These are phyloP conservation scores for Rhodotorula kratochvilovae DNA, from an alignment of 768 basidiomycete genomes.

Conservation along the genomic window DNA sequence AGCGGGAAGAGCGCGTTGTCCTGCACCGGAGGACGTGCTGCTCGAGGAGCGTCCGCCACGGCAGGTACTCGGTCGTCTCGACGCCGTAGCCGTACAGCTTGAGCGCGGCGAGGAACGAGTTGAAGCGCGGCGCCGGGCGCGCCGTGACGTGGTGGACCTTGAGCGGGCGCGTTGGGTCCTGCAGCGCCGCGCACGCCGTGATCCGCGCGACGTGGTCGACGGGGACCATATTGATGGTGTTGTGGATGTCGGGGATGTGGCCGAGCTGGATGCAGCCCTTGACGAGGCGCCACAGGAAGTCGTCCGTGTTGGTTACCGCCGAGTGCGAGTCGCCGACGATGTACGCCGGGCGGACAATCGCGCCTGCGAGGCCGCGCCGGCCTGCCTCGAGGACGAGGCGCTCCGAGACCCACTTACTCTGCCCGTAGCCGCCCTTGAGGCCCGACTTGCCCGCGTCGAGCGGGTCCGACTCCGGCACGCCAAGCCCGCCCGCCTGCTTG, in stretches of 20 bases:
- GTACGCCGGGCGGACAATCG: constrained; percentile 89
- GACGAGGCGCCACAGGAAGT: constrained; percentile 96
- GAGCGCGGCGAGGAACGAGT: constrained; percentile 71
- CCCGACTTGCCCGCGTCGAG: constrained; percentile 72
- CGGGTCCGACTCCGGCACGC: constrained; percentile 80
- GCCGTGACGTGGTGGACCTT: constrained; percentile 81
- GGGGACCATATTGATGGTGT: constrained; percentile 95
- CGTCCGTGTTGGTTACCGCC: constrained; percentile 96
- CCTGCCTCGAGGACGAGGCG: constrained; percentile 89
- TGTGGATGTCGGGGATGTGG: constrained; percentile 92
- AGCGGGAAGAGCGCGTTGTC: constrained; percentile 97
- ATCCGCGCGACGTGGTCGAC: constrained; percentile 91
- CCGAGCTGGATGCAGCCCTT: constrained; percentile 99
- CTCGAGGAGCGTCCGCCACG: constrained; percentile 87
- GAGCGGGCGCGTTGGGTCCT: constrained; percentile 51
- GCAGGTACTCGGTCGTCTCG: constrained; percentile 75
- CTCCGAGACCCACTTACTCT: constrained; percentile 98
- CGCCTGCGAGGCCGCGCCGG: constrained; percentile 71
- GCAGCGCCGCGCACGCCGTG: constrained; percentile 66
- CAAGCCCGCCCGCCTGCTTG: constrained; percentile 53
- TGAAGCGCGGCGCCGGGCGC: constrained; percentile 80
- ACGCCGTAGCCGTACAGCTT: constrained; percentile 73
- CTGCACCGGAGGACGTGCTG: constrained; percentile 89
- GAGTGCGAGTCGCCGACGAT: constrained; percentile 85
- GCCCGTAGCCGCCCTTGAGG: constrained; percentile 89